Evolutionary conservation across 805 yeast genomes (phyloP), one percentile per base, ranked within the genome.

Genomic region (Candida pini): DNA sequence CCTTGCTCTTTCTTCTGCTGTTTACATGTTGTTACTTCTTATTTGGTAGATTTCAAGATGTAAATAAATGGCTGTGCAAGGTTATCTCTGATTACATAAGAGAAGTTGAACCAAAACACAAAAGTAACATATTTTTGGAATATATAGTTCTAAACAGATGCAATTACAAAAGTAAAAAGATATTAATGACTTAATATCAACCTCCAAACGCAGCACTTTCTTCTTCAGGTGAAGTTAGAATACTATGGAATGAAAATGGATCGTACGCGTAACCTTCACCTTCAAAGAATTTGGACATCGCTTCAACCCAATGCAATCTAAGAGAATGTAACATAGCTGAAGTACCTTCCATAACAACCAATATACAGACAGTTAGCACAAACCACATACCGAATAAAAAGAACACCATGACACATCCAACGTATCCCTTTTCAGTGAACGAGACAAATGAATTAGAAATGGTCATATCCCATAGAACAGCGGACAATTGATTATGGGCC

Each of bases 261-360:
- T 71, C 72, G 51, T 78, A 81, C 8, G 76, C 71, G 31, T 69
- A 62, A 44, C 89, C 89, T 51, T 81, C 87, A 52, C 89, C 89
- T 51, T 77, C 81, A 45, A 81, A 81, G 54, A 77, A 81, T 56
- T 81, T 81, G 29, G 85, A 77, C 89, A 81, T 81, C 24, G 85
- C 75, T 53, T 81, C 89, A 35, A 81, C 88, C 89, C 89, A 81
- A 53, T 81, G 89, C 48, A 81, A 64, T 62, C 89, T 72, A 49
- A 81, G 68, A 12, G 84, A 73, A 55, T 81, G 89, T 50, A 81
- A 64, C 89, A 81, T 81, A 15, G 88, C 88, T n/a, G 86, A 78
- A 0, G 88, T 81, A 37, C 89, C 89, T 60, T 81, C 89, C 89
- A 81, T 81, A 31, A 78, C 65, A 31, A 81, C 88, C 53, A 81